Base-by-base conservation (phyloP, 129 eudicot species). In the Flaveria linearis region DNA sequence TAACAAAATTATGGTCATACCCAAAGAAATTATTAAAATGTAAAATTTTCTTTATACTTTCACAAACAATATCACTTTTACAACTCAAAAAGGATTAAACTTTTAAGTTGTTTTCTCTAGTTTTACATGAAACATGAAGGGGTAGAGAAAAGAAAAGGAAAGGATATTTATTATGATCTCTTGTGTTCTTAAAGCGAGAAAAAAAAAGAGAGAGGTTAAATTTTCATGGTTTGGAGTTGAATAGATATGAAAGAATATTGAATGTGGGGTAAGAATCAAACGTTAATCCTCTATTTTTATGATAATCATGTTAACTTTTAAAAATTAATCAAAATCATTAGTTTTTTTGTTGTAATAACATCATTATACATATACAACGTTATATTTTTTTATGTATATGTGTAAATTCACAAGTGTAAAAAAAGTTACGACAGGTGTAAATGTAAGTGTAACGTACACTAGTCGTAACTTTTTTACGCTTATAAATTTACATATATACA, bases 1-100 rank as follows among this genome's bases (percentile, higher is more conserved):
- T 62, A 25, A 53, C 81, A 76, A 51, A 65, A 66, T 56, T 56
- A 65, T 52, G 52, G 80, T 23, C 51, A 76, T 50, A 71, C 73
- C 73, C 33, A 49, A 65, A 18, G 4, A 62, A 39, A 10, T 8
- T 51, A 66, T 23, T 30, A 66, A 66, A 17, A 58, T 57, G 14
- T 22, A 73, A 55, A 18, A 12, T 56, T 2, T 42, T 4, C 65
- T 53, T 28, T 13, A 71, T 72, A 53, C 66, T 72, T 17, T 56
- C 53, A 36, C 43, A 36, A 72, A 18, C 39, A 20, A 41, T 9
- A 66, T 45, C 23, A 22, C 60, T 15, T 25, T 25, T 43, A 25
- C 26, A 1, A 16, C 14, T 33, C 10, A 64, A 65, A 64, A 50
- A 13, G 22, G 9, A 76, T n/a, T 11, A 20, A 13, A 75, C 64